These are phyloP conservation scores for Calonectria henricotiae DNA, from an alignment of 2,329 filamentous ascomycete species.

Conservation along the genomic window DNA sequence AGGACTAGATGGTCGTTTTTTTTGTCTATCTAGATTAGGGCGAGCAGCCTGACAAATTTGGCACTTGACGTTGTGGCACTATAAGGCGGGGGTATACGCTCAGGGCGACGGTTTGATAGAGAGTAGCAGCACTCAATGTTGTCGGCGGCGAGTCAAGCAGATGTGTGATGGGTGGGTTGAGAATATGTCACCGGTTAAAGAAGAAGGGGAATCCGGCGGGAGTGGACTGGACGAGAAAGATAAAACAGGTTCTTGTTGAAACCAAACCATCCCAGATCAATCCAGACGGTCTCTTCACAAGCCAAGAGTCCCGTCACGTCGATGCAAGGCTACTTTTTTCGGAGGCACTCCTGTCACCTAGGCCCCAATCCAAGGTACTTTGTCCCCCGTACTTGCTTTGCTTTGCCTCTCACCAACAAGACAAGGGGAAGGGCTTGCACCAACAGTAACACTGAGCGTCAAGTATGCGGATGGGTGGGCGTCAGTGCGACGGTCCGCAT, in stretches of 20 bases:
- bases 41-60: not conserved
- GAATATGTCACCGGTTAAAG: not conserved
- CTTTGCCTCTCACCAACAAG: constrained; percentile 16
- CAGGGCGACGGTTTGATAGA: constrained; percentile 21
- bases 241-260: not conserved
- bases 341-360: constrained; percentile 3
- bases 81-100: constrained; percentile 14
- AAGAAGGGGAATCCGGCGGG: not conserved
- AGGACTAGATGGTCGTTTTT: constrained; percentile 8
- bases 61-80: constrained; percentile 16
- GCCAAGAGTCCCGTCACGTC: constrained; percentile 18
- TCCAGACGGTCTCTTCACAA: constrained; percentile 7
- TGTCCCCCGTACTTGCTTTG: not conserved
- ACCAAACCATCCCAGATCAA: not conserved
- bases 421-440: constrained; percentile 14
- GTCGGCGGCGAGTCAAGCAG: not conserved
- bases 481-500: constrained; percentile 30
- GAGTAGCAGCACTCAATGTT: not conserved
- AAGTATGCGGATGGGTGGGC: constrained; percentile 5
- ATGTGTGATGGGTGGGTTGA: not conserved
- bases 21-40: not conserved
- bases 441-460: constrained; percentile 14
- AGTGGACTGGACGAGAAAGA: not conserved
- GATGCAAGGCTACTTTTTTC: constrained; percentile 18
- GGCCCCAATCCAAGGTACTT: constrained; percentile 10